A percentile compares a stretch with the other conserved stretches of the same genome.
phyloP scores from a whole-genome alignment of 2,329 filamentous ascomycete genomes.

The Penicillium crustosum region DNA sequence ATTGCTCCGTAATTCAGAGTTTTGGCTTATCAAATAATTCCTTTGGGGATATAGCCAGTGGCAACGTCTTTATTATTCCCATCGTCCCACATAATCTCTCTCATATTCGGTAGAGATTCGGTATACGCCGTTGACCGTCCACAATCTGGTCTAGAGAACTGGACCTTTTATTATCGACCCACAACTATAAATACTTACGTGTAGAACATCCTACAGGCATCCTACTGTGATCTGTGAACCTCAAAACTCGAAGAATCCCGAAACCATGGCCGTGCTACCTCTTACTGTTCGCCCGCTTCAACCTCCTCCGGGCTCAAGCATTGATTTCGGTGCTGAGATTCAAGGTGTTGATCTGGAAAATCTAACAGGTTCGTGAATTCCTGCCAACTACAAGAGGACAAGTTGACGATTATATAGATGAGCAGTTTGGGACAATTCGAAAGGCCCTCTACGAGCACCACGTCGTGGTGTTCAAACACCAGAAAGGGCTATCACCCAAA shows the following conservation, averaged over 20 bases:
- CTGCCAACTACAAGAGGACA: neutral
- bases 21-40: neutral
- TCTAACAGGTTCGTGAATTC: constrained; percentile 55
- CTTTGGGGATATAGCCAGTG: neutral
- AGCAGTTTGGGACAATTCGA: constrained; percentile 63
- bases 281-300: constrained; percentile 27
- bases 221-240: neutral
- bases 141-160: neutral
- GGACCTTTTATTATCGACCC: neutral
- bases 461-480: constrained; percentile 69
- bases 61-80: neutral
- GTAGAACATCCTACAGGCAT: neutral
- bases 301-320: constrained; percentile 32
- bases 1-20: neutral
- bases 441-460: constrained; percentile 67
- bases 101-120: constrained; percentile 8
- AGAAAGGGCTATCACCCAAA: constrained; percentile 62
- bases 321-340: constrained; percentile 63
- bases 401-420: constrained; percentile 47
- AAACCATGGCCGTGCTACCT: constrained; percentile 13
- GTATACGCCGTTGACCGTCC: constrained; percentile 14
- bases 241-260: neutral
- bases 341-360: constrained; percentile 61
- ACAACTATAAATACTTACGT: neutral
- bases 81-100: neutral